These are phyloP conservation scores for Cupressus sempervirens DNA, from an alignment of 75 land plant species.

Conservation along the genomic window DNA sequence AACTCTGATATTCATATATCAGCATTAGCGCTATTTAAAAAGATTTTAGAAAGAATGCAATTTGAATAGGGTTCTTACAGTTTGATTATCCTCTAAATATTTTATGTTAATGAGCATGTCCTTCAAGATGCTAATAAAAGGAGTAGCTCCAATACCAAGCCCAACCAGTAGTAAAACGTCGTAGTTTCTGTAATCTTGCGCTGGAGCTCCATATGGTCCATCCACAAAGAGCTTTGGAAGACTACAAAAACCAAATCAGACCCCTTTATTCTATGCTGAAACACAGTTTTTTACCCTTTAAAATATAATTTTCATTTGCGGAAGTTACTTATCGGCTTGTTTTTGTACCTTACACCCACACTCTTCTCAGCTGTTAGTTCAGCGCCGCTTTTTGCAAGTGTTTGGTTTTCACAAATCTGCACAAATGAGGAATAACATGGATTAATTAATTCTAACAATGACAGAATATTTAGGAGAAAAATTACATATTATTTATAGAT, in stretches of 20 bases:
- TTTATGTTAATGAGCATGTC: conserved; percentile 62
- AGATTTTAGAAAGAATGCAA: neutral
- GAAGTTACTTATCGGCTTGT: neutral
- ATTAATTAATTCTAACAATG: neutral
- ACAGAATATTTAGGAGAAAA: neutral
- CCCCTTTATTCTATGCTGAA: neutral
- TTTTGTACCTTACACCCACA: neutral
- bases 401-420: neutral
- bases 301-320: neutral
- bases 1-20: neutral
- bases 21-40: neutral
- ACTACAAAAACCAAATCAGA: conserved; percentile 15
- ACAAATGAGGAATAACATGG: neutral
- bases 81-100: conserved; percentile 26
- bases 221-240: conserved; percentile 65
- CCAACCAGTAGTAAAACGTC: conserved; percentile 81
- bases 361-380: neutral
- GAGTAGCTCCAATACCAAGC: conserved; percentile 75
- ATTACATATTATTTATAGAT: neutral
- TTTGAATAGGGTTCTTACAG: conserved; percentile 19
- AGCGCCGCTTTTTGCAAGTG: neutral
- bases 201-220: conserved; percentile 87
- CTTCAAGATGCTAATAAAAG: conserved; percentile 72
- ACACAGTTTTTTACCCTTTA: neutral
- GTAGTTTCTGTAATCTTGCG: conserved; percentile 69